Evolutionary conservation across 1,284 basidiomycete species (phyloP), one percentile per base, ranked within the genome.

Genomic region (Ceratobasidium sp.): DNA sequence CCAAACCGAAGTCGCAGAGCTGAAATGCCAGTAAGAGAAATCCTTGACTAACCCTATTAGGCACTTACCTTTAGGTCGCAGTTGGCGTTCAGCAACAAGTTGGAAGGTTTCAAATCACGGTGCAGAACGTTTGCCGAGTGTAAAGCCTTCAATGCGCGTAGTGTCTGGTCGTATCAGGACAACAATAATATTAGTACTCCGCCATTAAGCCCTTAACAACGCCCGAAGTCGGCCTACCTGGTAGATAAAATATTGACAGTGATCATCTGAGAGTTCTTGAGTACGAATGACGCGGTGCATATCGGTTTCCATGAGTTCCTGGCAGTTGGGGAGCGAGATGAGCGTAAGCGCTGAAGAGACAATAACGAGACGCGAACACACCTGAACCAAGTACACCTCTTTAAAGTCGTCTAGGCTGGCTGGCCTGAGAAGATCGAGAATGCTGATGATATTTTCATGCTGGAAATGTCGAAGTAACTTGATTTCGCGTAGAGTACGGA

Each of bases 241-340:
- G 82, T 98, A 97, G 78, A 97, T 92, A 82, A 97, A 97, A 83
- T 98, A 98, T 82, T 97, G 95, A 80, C 91, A 95, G 82, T 97
- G 97, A 81, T 97, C 94, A 80, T 96, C 93, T 74, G 89, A 91
- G 56, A 96, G 85, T 76, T 92, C 88, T 83, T 96, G 94, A 0
- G 93, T 94, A 57, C 93, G 88, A 77, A 96, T 94, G 50, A 96
- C 94, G 72, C 94, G 90, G 81, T 96, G 93, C 79, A 96, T 85
- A 82, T 96, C 94, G 0, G 93, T 95, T 82, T 96, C 95, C 95
- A 96, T 96, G 71, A 96, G 87, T 82, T 96, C 95, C 83, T 95
- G 91, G 65, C n/a, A 47, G 31, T 24, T 41, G 36, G 36, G 36
- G 36, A 11, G 36, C 36, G 36, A 11, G 36, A 41, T 41, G 36